Evolutionary conservation across 2,329 filamentous ascomycete genomes (phyloP).

Genomic region (Talaromyces piceae): DNA sequence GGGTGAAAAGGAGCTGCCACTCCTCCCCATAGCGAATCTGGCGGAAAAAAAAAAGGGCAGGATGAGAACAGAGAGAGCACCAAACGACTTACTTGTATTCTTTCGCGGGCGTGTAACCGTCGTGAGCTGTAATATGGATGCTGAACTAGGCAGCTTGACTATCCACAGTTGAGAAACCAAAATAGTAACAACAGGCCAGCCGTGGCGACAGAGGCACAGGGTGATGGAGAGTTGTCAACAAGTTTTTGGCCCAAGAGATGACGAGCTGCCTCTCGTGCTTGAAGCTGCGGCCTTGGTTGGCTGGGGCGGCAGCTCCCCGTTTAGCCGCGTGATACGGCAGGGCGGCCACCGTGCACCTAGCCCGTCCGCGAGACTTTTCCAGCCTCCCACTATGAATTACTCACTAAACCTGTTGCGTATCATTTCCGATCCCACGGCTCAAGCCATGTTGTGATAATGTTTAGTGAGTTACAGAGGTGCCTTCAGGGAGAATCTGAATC

Average conservation of each 20-base stretch:
- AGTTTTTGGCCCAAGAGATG: constrained; percentile 6
- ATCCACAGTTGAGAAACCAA: constrained; percentile 5
- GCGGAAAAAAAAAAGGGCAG: not conserved
- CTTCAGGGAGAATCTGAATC: no score
- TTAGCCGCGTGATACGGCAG: constrained; percentile 1
- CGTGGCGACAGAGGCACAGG: not conserved
- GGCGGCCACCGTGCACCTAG: not conserved
- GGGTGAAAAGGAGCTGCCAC: not conserved
- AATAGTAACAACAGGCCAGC: not conserved
- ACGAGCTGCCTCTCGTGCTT: constrained; percentile 11
- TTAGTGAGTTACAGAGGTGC: no score
- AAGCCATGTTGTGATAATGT: no score
- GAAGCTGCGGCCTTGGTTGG: constrained; percentile 7
- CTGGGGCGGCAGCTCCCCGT: not conserved
- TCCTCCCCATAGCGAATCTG: not conserved
- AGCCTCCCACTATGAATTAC: no score
- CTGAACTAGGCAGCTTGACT: constrained; percentile 7
- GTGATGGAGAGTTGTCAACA: constrained; percentile 1
- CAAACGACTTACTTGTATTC: not conserved
- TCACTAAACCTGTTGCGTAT: no score
- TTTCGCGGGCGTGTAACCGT: not conserved
- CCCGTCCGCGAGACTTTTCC: no score
- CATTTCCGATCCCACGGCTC: no score
- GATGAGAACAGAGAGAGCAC: not conserved
- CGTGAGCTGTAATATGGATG: constrained; percentile 1